These are phyloP conservation scores for Gymnopilus junonius DNA, from an alignment of 768 basidiomycete genomes.

Conservation along the genomic window DNA sequence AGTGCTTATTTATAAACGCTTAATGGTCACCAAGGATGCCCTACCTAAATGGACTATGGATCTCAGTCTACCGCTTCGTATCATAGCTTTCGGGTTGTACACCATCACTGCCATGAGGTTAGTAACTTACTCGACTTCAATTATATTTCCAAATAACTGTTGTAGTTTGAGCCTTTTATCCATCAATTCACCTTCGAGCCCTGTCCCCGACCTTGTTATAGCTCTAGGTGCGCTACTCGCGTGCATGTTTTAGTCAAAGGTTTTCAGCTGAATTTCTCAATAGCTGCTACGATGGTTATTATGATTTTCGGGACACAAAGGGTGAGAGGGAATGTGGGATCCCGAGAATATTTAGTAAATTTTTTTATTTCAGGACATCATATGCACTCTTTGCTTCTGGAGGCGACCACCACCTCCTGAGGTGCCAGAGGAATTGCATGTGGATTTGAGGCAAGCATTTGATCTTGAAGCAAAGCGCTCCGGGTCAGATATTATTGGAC, in stretches of 20 bases:
- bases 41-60: constrained; percentile 34
- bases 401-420: constrained; percentile 18
- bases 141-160: not conserved
- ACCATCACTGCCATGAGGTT: constrained; percentile 47
- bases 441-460: constrained; percentile 23
- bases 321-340: constrained; percentile 23
- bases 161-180: constrained; percentile 50
- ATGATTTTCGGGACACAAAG: constrained; percentile 52
- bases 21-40: constrained; percentile 26
- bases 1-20: constrained; percentile 41
- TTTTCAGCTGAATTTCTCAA: not conserved
- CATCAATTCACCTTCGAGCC: constrained; percentile 45
- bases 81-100: constrained; percentile 48
- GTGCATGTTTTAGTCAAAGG: not conserved
- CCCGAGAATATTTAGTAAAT: not conserved
- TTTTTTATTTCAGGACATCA: constrained; percentile 36
- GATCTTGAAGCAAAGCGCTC: constrained; percentile 2
- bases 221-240: constrained; percentile 40
- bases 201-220: constrained; percentile 51
- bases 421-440: constrained; percentile 7
- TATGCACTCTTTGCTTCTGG: constrained; percentile 41
- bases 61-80: constrained; percentile 49
- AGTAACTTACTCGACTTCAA: constrained; percentile 4
- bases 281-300: constrained; percentile 48
- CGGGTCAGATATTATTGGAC: not conserved